Conservation (phyloP, 164 flowering plant genomes). For the Protea cynaroides region DNA sequence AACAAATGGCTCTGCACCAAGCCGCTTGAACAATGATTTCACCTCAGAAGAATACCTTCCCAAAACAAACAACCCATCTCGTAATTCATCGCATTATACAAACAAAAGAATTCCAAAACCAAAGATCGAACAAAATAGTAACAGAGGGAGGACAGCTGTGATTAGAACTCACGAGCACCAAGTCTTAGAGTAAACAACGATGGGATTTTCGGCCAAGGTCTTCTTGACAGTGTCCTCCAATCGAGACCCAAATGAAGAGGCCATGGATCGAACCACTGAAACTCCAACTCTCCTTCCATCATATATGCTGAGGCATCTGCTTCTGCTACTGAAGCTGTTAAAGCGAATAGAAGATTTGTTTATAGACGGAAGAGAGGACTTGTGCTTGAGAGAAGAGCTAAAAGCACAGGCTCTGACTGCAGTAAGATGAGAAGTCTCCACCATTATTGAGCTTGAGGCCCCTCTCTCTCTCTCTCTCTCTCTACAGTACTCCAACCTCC, state of each 20-base stretch:
- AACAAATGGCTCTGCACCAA: constrained; percentile 67
- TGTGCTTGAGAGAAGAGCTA: background rate
- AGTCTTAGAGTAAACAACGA: constrained; percentile 89
- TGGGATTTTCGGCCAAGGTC: constrained; percentile 65
- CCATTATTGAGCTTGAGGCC: constrained; percentile 1
- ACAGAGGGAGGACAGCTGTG: background rate
- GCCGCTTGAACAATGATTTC: constrained; percentile 69
- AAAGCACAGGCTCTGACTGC: constrained; percentile 2
- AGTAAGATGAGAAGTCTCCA: constrained; percentile 3
- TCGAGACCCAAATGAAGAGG: constrained; percentile 60
- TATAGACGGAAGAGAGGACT: background rate
- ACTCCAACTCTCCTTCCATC: constrained; percentile 2
- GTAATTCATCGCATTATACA: constrained; percentile 2
- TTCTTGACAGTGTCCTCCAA: constrained; percentile 74
- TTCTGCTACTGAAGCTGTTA: background rate
- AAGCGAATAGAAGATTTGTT: background rate
- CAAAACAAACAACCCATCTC: background rate
- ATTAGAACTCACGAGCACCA: constrained; percentile 89
- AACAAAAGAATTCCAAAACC: constrained; percentile 3
- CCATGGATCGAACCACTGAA: constrained; percentile 20
- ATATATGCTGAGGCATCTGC: background rate
- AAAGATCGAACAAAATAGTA: background rate
- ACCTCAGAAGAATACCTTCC: constrained; percentile 85
- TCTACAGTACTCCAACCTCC: no score
- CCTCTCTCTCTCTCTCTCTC: background rate